Evolutionary conservation across 2,329 filamentous ascomycete genomes (phyloP), one percentile per base, ranked within the genome.

Genomic region (Colletotrichum tamarilloi): DNA sequence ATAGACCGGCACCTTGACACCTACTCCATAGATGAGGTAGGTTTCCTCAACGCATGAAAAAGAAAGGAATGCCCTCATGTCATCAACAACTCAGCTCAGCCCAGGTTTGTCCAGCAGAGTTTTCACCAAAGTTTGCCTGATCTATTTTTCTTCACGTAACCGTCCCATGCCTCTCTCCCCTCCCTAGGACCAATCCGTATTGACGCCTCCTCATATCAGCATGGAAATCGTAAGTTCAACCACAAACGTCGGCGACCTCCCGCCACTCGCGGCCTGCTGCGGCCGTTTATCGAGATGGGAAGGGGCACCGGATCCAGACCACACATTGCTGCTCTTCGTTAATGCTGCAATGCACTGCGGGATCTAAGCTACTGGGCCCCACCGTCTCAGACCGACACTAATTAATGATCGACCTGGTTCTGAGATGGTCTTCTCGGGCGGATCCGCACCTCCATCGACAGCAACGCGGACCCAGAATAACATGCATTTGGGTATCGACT

Each of bases 181-280:
- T 11, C 42, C 30, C 53, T 32, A 73, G 26, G 19, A 19, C 30
- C 30, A 30, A 55, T 38, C 24, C 55, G 3, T 30, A 28, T 53
- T 19, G 38, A 58, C 49, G 14, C 65, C 53, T 72, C 38, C 26
- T 38, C 69, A 52, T 68, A 35, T 53, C 52, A 42, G 38, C 42
- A 58, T n/a, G 35, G 64, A 30, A 68, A 63, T 72, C 65, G 58
- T 64, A 64, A 68, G 65, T 72, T 72, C 22, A 53, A 52, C 58
- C n/a, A 62, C 56, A 12, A 62, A 35, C 52, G 24, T 12, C 32
- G 26, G 49, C 59, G 24, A 28, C 26, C n/a, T 49, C 59, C 35
- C 24, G 35, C 38, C 70, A 56, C 60, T 58, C 35, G 30, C 26
- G 32, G 60, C 35, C 49, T 73, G 56, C 49, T 62, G 56, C 60